Evolutionary conservation across 805 yeast genomes (phyloP).

Genomic region (Kazachstania bromeliacearum): DNA sequence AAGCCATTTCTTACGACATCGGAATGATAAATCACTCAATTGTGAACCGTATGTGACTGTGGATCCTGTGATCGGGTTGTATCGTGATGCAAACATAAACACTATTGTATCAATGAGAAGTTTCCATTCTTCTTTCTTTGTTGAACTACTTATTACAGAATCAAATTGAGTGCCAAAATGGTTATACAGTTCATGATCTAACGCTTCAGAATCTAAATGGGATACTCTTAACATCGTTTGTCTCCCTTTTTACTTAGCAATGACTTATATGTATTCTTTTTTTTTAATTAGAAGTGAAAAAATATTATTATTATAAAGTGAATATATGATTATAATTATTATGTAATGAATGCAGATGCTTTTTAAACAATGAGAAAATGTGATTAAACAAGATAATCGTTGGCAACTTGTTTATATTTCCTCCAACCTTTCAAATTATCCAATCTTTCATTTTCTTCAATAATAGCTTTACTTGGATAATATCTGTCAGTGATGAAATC

Average conservation of each 20-base stretch:
- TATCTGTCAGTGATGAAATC: conserved; percentile 46
- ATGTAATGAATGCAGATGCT: too few species aligned
- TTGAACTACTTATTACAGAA: conserved; percentile 3
- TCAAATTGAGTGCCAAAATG: conserved; percentile 13
- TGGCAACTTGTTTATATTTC: conserved; percentile 28
- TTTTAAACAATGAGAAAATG: too few species aligned
- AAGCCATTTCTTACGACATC: conserved; percentile 9
- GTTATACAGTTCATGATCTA: conserved; percentile 14
- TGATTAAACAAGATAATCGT: conserved; percentile 12
- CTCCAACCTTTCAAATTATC: conserved; percentile 37
- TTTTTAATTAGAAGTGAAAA: too few species aligned
- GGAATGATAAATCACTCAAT: conserved; percentile 13
- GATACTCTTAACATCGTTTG: conserved; percentile 17
- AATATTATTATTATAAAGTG: too few species aligned
- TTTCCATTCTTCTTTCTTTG: conserved; percentile 13
- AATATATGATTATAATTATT: too few species aligned
- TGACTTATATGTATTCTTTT: too few species aligned
- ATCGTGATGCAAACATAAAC: conserved; percentile 13
- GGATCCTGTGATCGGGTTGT: background rate
- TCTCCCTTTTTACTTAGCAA: too few species aligned
- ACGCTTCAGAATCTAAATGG: conserved; percentile 15
- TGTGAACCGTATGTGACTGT: conserved; percentile 9
- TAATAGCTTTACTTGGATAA: conserved; percentile 40
- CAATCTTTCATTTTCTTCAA: conserved; percentile 31
- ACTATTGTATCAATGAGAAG: conserved; percentile 15